Evolutionary conservation across 2,329 filamentous ascomycete genomes (phyloP), one percentile per base, ranked within the genome.

Genomic region (Celoporthe dispersa): DNA sequence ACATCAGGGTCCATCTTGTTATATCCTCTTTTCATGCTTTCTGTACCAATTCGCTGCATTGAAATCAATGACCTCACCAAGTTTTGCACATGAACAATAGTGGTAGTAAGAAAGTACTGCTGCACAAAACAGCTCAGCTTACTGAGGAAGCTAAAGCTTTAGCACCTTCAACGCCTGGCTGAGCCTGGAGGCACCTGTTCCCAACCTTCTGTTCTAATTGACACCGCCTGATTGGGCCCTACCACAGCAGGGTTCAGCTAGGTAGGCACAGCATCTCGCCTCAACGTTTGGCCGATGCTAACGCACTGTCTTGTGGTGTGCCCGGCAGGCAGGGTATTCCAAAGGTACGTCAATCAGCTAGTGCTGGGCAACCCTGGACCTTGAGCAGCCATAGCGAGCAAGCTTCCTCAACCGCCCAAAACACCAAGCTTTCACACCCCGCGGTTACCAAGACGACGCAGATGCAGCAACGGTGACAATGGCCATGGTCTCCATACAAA

Each of bases 381-480:
- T 57, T 41, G 35, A 62, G 55, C 68, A 41, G n/a, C 37, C 37
- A 14, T 60, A 37, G 31, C 31, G n/a, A n/a, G n/a, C n/a, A n/a
- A n/a, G n/a, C 28, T 66, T 53, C 41, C 37, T 28, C 64, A 19
- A 67, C n/a, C 35, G n/a, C 19, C 19, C 39, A 53, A 39, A 64
- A 44, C 68, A 59, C 55, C 66, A 68, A 59, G 61, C 64, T 64
- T 68, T 39, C 66, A 68, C 61, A 61, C 12, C 31, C 66, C 41
- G 8, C 44, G 59, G 31, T 39, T 28, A 59, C 39, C 65, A 66
- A 62, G 8, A 16, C 63, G 31, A 55, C 14, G n/a, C 71, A 64
- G 67, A 72, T 72, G 71, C 70, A 72, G 71, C 67, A 67, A 60
- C 69, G 67, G 71, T 72, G 71, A 72, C 71, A 60, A 72, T 72